These are phyloP conservation scores for Lenzites betulinus DNA, from an alignment of 768 basidiomycete species.

Conservation along the genomic window DNA sequence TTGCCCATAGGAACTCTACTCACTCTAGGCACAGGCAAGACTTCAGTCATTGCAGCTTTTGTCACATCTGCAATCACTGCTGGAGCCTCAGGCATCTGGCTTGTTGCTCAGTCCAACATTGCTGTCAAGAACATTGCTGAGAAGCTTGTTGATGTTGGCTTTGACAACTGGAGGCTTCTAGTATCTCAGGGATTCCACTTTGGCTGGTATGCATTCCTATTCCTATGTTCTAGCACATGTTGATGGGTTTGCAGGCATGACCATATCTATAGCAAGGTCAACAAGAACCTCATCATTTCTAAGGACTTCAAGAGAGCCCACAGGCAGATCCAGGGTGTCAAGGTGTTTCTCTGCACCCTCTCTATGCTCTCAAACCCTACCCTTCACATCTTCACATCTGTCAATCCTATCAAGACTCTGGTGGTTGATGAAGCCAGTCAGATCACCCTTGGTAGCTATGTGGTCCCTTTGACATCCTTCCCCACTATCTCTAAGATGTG, in stretches of 20 bases:
- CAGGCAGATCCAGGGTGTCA: slow-evolving; percentile 38
- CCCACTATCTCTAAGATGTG: slow-evolving; percentile 37
- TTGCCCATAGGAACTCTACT: not conserved
- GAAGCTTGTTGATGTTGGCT: slow-evolving; percentile 59
- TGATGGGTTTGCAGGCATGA: slow-evolving; percentile 63
- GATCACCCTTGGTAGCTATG: slow-evolving; percentile 34
- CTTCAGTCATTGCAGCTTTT: slow-evolving; percentile 36
- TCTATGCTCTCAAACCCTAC: slow-evolving; percentile 63
- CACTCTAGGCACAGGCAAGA: slow-evolving; percentile 26
- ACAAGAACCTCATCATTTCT: slow-evolving; percentile 54
- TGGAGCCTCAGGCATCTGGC: slow-evolving; percentile 58
- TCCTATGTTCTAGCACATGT: slow-evolving; percentile 7
- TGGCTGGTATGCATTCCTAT: slow-evolving; percentile 53
- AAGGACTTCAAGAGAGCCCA: slow-evolving; percentile 32
- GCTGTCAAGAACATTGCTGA: slow-evolving; percentile 91
- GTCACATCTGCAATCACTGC: slow-evolving; percentile 32
- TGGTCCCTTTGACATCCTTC: slow-evolving; percentile 30
- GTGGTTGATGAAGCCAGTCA: slow-evolving; percentile 41
- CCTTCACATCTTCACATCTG: slow-evolving; percentile 25
- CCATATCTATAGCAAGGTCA: slow-evolving; percentile 61
- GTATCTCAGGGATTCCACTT: slow-evolving; percentile 71
- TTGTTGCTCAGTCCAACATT: slow-evolving; percentile 84
- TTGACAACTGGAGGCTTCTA: slow-evolving; percentile 62
- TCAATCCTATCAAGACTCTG: slow-evolving; percentile 32
- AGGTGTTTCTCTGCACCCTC: slow-evolving; percentile 75